Evolutionary conservation across 306 rosid species (phyloP).

Genomic region (Betula pendula): DNA sequence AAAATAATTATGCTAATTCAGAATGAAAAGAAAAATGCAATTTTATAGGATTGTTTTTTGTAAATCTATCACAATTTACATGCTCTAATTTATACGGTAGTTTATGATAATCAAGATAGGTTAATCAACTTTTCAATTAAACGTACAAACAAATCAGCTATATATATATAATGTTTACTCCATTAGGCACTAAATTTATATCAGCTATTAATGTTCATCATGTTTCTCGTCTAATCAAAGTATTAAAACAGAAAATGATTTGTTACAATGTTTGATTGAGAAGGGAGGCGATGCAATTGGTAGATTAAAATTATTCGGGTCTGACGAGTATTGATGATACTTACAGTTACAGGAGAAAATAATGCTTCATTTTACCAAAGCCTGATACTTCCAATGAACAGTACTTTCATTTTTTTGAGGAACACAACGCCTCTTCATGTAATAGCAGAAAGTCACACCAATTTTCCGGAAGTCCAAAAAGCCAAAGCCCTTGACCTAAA

Average conservation of each 20-base stretch:
- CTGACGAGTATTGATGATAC: neutral
- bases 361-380: neutral
- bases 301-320: neutral
- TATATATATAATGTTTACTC: neutral
- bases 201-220: neutral
- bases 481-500: neutral
- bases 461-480: constrained; percentile 17
- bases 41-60: neutral
- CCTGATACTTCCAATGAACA: neutral
- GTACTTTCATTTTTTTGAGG: neutral
- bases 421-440: neutral
- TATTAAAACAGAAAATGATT: neutral
- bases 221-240: neutral
- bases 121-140: neutral
- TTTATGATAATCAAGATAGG: neutral
- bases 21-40: neutral
- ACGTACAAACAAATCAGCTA: neutral
- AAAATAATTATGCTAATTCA: neutral
- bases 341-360: neutral
- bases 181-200: neutral
- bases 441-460: constrained; percentile 11
- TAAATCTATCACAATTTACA: neutral
- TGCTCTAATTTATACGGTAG: neutral
- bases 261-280: neutral
- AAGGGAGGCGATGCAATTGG: neutral